Evolutionary conservation across 495 filamentous ascomycete species (phyloP).

Genomic region (Endocarpon pusillum): DNA sequence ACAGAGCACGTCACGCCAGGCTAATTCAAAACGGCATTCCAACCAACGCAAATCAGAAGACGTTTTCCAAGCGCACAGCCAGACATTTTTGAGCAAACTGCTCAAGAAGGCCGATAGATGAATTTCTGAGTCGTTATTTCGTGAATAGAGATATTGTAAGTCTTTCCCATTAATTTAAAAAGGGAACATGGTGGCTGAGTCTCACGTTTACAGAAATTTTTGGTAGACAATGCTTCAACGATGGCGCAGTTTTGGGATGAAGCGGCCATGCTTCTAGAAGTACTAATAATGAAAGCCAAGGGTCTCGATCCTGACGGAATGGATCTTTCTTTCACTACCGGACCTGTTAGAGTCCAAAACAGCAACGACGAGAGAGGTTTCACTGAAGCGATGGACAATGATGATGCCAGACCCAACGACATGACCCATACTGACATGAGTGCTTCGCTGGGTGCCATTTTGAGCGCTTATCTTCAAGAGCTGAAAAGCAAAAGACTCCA

Average conservation of each 20-base stretch:
- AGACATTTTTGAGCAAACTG: too few species aligned
- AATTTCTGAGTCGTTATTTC: constrained; percentile 2
- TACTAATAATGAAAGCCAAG: constrained; percentile 13
- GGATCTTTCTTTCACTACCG: constrained; percentile 13
- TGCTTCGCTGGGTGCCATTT: background rate
- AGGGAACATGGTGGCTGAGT: too few species aligned
- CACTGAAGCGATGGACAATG: background rate
- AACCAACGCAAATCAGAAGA: too few species aligned
- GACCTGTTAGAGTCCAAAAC: background rate
- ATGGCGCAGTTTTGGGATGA: constrained; percentile 12
- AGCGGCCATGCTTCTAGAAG: constrained; percentile 9
- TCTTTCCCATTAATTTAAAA: too few species aligned
- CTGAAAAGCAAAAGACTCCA: too few species aligned
- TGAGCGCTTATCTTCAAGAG: background rate
- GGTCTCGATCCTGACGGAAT: constrained; percentile 15
- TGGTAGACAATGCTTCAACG: constrained; percentile 11
- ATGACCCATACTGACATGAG: background rate
- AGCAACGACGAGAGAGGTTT: background rate
- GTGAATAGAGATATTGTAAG: background rate
- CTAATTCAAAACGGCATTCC: too few species aligned
- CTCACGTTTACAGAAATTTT: too few species aligned
- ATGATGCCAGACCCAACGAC: background rate
- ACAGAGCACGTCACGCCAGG: too few species aligned
- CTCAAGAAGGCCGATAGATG: too few species aligned
- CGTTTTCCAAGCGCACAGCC: too few species aligned